Conservation (phyloP, 106 monocot species). For the Chionographis japonica region DNA sequence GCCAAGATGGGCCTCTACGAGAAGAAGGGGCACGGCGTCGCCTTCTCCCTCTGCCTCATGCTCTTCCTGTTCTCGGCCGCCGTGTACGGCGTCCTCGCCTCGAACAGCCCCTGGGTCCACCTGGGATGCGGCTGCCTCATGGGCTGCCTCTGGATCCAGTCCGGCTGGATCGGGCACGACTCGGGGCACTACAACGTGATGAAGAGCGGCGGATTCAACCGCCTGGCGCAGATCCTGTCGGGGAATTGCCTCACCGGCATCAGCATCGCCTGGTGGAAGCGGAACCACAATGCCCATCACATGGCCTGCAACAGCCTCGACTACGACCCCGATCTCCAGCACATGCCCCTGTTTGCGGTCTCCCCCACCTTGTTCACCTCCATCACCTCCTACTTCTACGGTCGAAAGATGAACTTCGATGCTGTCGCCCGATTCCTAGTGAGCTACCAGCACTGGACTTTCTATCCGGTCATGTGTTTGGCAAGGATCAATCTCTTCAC, state of each 20-base stretch:
- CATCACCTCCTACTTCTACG: constrained; percentile 45
- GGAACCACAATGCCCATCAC: constrained; percentile 70
- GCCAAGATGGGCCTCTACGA: constrained; percentile 43
- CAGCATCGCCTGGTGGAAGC: constrained; percentile 72
- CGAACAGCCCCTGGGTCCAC: constrained; percentile 13
- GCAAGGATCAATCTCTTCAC: constrained; percentile 48
- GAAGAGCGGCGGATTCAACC: constrained; percentile 11
- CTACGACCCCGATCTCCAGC: constrained; percentile 60
- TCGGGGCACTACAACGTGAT: constrained; percentile 50
- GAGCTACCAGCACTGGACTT: constrained; percentile 65
- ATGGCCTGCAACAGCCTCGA: constrained; percentile 64
- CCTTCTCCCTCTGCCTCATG: constrained; percentile 18
- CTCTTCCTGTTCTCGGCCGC: constrained; percentile 16
- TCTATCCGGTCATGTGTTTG: constrained; percentile 57
- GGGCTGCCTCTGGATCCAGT: constrained; percentile 57
- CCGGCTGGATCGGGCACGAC: constrained; percentile 63
- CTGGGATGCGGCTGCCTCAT: constrained; percentile 26
- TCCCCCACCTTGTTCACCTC: constrained; percentile 38
- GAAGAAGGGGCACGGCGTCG: constrained; percentile 28
- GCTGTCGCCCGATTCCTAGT: constrained; percentile 33
- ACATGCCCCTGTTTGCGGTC: constrained; percentile 55
- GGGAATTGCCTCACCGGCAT: constrained; percentile 59
- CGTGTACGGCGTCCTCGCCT: constrained; percentile 21
- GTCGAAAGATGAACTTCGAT: constrained; percentile 38
- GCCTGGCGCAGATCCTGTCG: constrained; percentile 26